Conservation (phyloP, 2,329 filamentous ascomycete genomes). For the Epichloe amarillans region DNA sequence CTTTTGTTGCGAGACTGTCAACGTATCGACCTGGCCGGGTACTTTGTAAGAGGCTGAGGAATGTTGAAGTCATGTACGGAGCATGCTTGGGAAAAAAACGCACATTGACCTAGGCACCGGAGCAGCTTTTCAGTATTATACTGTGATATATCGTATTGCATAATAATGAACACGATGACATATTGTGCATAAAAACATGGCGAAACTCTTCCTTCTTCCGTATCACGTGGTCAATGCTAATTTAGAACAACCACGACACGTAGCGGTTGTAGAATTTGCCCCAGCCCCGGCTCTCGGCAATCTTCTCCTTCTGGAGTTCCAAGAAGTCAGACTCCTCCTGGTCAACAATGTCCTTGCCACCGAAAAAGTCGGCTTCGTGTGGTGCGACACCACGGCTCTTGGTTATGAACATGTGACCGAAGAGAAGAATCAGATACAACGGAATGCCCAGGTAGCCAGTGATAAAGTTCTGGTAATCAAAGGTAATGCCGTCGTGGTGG, state of each 20-base stretch:
- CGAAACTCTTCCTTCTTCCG: neutral
- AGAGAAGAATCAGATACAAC: slow-evolving; percentile 55
- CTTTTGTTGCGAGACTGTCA: too few species aligned
- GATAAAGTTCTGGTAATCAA: slow-evolving; percentile 65
- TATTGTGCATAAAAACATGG: neutral
- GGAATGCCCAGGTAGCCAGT: slow-evolving; percentile 68
- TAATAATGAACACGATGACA: neutral
- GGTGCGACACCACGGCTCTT: slow-evolving; percentile 42
- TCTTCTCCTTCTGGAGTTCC: slow-evolving; percentile 22
- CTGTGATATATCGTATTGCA: neutral
- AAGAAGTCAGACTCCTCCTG: slow-evolving; percentile 59
- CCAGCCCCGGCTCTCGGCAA: slow-evolving; percentile 14
- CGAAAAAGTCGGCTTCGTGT: slow-evolving; percentile 53
- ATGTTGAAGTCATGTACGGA: too few species aligned
- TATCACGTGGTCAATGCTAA: neutral
- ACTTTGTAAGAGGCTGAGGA: too few species aligned
- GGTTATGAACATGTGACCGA: slow-evolving; percentile 50
- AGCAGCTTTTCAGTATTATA: too few species aligned
- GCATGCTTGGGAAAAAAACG: too few species aligned
- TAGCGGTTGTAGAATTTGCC: slow-evolving; percentile 25
- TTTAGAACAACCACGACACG: slow-evolving; percentile 25
- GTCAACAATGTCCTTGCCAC: slow-evolving; percentile 61
- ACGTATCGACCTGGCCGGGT: too few species aligned
- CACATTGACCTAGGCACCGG: too few species aligned
- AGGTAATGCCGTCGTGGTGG: slow-evolving; percentile 34